Base-by-base conservation (phyloP, 2,329 filamentous ascomycete genomes). In the Septoria linicola region DNA sequence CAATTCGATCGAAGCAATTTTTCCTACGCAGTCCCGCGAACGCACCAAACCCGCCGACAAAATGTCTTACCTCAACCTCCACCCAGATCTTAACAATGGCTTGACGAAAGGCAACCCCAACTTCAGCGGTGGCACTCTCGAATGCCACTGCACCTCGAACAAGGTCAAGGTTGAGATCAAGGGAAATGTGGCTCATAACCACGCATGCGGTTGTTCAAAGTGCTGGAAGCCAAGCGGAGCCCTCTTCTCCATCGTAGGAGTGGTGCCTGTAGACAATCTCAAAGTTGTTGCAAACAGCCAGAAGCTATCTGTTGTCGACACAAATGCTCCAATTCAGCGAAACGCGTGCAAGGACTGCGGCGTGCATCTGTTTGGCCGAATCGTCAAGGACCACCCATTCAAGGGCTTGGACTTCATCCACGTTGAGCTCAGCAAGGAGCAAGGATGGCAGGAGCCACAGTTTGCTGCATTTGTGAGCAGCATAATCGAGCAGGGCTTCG, bases 391-490 rank as follows among this genome's bases (percentile, higher is more conserved):
- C 1, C 84, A 87, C 63, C 70, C 83, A 0, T 87, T 87, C 74
- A 80, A 82, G 66, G 83, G 83, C 0, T 73, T 87, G n/a, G 82
- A 84, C 65, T 87, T 87, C 65, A 81, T 87, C 8, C 83, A 87
- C 67, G 74, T 73, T 1, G 83, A 87, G 69, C 70, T 87, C 37
- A 80, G 76, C 14, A 71, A 77, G 43, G 68, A 77, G 48, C 74
- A 78, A 64, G 83, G 83, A n/a, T 87, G 84, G 83, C 83, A 87
- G 69, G 83, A 85, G 70, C 82, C 82, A 5, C 83, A 86, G 63
- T 87, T 87, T 59, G 83, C 83, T 2, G 84, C 78, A 0, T 87
- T 87, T 54, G 82, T 87, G 32, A 81, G 78, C 30, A 83, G 78
- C 49, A 80, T 86, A 52, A 84, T 87, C 53, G 83, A 87, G 76